Evolutionary conservation across 768 basidiomycete genomes (phyloP), one percentile per base, ranked within the genome.

Genomic region (Suillus sp.): DNA sequence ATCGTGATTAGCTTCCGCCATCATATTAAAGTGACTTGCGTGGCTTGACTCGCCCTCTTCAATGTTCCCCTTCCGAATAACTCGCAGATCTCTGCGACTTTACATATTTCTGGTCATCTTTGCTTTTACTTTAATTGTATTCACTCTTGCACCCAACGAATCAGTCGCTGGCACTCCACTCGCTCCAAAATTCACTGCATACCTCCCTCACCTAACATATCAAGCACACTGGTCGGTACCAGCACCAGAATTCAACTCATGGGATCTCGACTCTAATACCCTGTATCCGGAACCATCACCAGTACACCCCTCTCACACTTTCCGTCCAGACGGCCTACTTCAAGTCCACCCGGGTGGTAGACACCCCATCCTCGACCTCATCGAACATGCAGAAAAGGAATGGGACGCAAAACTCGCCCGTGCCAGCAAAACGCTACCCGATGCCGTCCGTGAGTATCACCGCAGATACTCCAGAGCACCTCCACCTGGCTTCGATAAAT

Each of bases 321-420:
- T 67, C 54, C 65, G 67, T 2, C 38, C 65, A 6, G 71, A 79
- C 59, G 80, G 80, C 1, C 62, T 79, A 9, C 64, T 81, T 1
- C 68, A 74, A 35, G 75, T 80, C 27, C 77, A 80, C 65, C 74
- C 73, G 25, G 63, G 69, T 13, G 77, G 72, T 8, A 57, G 65
- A 14, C 83, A 85, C 69, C 84, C 84, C 3, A 79, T 85, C 40
- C 77, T 74, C 58, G 78, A 81, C 37, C 71, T 85, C 16, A 80
- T 81, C 37, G 63, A 72, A 32, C 65, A 68, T 5, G 78, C 79
- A 1, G 77, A 82, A 61, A 56, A 62, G 27, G 66, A 67, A 25
- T 85, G 84, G 83, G 68, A 74, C 13, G 65, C 64, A 2, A 80
- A 81, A 68, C 61, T 78, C 13, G 62, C 64, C 0, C 70, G 71